These are phyloP conservation scores for Theobroma grandiflorum DNA, from an alignment of 441 rosid genomes.

Conservation along the genomic window DNA sequence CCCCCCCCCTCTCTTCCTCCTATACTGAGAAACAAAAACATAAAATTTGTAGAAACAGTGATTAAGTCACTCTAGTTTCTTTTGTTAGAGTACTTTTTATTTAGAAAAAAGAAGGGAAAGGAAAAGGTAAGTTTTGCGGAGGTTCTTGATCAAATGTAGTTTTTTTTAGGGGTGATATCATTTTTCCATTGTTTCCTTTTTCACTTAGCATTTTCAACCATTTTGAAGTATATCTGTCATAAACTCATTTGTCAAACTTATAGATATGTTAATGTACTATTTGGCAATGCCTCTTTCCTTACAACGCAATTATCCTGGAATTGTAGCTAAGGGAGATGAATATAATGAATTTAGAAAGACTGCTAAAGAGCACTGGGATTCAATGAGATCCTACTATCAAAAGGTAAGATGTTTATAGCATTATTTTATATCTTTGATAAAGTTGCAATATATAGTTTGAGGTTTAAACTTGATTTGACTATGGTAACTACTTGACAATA, in stretches of 20 bases:
- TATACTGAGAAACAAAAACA: background rate
- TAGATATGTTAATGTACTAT: background rate
- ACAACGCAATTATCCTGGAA: slow-evolving; percentile 32
- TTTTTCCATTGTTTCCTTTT: background rate
- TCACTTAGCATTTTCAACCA: background rate
- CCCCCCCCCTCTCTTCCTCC: no score
- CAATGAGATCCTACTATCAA: slow-evolving; percentile 63
- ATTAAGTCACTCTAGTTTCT: background rate
- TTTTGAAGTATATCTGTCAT: background rate
- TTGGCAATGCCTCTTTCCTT: slow-evolving; percentile 24
- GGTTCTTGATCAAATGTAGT: slow-evolving; percentile 7
- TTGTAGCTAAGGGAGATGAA: slow-evolving; percentile 74
- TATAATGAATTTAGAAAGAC: slow-evolving; percentile 63
- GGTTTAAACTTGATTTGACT: background rate
- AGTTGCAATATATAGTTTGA: background rate
- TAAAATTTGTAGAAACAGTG: background rate
- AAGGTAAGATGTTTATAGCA: slow-evolving; percentile 52
- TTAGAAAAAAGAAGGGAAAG: background rate
- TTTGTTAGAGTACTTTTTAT: background rate
- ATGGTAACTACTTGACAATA: slow-evolving; percentile 4
- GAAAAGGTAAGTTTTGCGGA: background rate
- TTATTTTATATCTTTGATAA: slow-evolving; percentile 13
- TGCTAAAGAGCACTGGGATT: slow-evolving; percentile 79
- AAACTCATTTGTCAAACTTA: background rate
- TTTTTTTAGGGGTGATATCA: background rate